Evolutionary conservation across 306 rosid genomes (phyloP).

Genomic region (Cyclanthera cordifolia): DNA sequence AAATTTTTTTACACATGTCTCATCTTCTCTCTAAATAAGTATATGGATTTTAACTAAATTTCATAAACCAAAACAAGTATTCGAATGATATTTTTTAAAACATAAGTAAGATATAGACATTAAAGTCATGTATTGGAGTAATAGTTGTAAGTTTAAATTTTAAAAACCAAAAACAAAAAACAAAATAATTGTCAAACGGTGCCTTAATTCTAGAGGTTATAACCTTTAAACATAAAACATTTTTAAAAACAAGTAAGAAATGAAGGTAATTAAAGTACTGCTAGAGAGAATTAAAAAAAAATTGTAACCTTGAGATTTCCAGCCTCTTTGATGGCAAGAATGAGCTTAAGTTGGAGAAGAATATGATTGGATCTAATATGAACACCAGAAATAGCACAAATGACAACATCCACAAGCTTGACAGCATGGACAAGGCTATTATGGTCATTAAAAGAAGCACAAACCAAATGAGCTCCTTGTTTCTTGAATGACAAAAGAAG

Average conservation of each 20-base stretch:
- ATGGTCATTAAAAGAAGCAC: constrained; percentile 39
- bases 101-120: no score
- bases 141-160: no score
- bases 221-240: no score
- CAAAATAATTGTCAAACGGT: no score
- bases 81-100: no score
- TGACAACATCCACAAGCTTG: constrained; percentile 54
- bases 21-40: no score
- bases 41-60: no score
- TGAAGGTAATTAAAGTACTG: background rate
- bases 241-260: background rate
- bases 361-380: constrained; percentile 57
- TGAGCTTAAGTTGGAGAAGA: constrained; percentile 57
- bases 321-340: constrained; percentile 59
- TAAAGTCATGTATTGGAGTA: no score
- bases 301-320: constrained; percentile 45
- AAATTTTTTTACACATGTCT: no score
- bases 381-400: constrained; percentile 59
- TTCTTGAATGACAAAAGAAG: constrained; percentile 45
- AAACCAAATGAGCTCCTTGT: constrained; percentile 44
- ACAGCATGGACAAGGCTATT: constrained; percentile 45
- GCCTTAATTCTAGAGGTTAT: no score
- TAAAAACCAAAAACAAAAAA: no score
- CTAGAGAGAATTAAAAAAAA: background rate
- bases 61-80: no score